Base-by-base conservation (phyloP, 176 grass and related monocot species). In the Musa acuminata region DNA sequence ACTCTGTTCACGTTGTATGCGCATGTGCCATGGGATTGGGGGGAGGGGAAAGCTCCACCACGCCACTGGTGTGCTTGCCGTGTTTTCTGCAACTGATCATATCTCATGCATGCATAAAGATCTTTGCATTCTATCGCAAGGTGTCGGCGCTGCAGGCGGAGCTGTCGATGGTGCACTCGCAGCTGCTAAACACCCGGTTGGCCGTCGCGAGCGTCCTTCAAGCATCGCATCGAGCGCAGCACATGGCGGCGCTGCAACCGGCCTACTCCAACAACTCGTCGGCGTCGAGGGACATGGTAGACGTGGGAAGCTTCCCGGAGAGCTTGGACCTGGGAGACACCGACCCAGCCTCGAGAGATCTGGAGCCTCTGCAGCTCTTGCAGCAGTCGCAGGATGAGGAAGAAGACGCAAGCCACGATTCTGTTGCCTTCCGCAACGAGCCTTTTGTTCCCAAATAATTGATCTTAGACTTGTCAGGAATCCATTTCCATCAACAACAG, bases 101-200 rank as follows among this genome's bases (percentile, higher is more conserved):
- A 57, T 57, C 11, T 57, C 16, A 57, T 57, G 54, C 54, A 57
- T 57, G 16, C 54, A 57, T 57, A 57, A 13, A 17, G 13, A 8
- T 12, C 1, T 72, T 11, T 72, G 52, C 16, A 13, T 22, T 11
- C 16, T 8, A 9, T 64, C 13, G 13, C 19, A 76, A 76, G 74
- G 74, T 76, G 74, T 59, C 74, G 51, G 1, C 59, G 3, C 59
- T 76, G 43, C 58, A 64, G 51, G 54, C 74, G 7, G 74, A 76
- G 74, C 57, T 76, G 29, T 76, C 74, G 10, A 62, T 65, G 19
- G 74, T 76, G 58, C 74, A 52, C 11, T 76, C 74, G 13, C 74
- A 76, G 35, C 43, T 76, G 11, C 48, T 76, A 21, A 76, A 64
- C 29, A 50, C 35, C 74, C 17, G 57, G 22, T 52, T 64, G 54